Conservation (phyloP, 2,329 filamentous ascomycete species). For the Trichoderma sp. region DNA sequence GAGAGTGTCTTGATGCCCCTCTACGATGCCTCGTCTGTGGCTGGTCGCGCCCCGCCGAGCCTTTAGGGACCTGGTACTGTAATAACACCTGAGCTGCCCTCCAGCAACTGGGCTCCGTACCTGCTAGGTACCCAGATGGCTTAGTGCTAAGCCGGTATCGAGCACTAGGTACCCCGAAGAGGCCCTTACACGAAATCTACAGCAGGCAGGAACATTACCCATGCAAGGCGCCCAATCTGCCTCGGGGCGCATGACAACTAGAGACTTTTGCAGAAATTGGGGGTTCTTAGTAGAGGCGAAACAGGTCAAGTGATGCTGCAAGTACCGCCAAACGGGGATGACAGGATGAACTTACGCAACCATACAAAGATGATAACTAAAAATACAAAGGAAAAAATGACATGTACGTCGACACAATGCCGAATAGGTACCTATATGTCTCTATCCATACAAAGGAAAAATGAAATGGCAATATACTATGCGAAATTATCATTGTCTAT, state of each 20-base stretch:
- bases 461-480: neutral
- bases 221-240: neutral
- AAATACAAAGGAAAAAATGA: neutral
- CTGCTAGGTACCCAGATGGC: neutral
- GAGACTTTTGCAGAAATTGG: neutral
- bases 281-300: neutral
- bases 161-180: neutral
- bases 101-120: neutral
- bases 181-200: neutral
- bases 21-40: slow-evolving; percentile 20
- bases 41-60: slow-evolving; percentile 13
- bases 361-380: neutral
- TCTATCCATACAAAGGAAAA: neutral
- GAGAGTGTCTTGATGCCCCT: slow-evolving; percentile 35
- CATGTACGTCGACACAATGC: neutral
- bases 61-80: slow-evolving; percentile 2
- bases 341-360: neutral
- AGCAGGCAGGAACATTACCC: neutral
- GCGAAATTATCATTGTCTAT: neutral
- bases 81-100: neutral
- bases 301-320: slow-evolving; percentile 5
- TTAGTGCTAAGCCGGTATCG: neutral
- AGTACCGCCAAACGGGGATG: neutral
- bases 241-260: neutral
- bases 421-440: neutral